These are phyloP conservation scores for Saccharomycopsis phalli DNA, from an alignment of 1,139 yeast genomes.

Conservation along the genomic window DNA sequence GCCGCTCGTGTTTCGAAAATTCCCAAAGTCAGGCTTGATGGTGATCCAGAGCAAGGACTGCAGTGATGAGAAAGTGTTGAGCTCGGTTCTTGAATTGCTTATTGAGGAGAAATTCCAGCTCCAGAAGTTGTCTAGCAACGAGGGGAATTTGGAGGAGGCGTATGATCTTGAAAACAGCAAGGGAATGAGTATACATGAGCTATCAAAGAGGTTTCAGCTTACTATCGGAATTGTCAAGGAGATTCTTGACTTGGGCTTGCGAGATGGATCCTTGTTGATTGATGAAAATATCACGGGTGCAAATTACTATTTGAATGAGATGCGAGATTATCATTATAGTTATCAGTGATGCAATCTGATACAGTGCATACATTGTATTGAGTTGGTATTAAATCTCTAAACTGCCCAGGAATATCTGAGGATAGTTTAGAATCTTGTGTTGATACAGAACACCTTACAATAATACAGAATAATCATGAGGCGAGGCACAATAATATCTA, in stretches of 20 bases:
- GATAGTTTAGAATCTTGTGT: too few relatives aligned
- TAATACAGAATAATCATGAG: too few relatives aligned
- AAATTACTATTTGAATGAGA: constrained; percentile 29
- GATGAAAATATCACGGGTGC: constrained; percentile 62
- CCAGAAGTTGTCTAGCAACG: constrained; percentile 20
- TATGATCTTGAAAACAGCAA: constrained; percentile 26
- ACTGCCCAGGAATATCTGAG: too few relatives aligned
- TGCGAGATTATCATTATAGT: constrained; percentile 11
- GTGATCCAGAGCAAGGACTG: constrained; percentile 37
- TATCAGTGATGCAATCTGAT: too few relatives aligned
- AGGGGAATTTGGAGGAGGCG: constrained; percentile 24
- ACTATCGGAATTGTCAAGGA: constrained; percentile 61
- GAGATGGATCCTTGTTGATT: constrained; percentile 47
- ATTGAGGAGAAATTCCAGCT: constrained; percentile 22
- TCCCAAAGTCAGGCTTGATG: constrained; percentile 33
- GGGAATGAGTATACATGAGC: constrained; percentile 37
- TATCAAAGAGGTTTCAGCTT: constrained; percentile 56
- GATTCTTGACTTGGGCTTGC: constrained; percentile 54
- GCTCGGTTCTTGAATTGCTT: constrained; percentile 30
- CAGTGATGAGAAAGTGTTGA: constrained; percentile 28
- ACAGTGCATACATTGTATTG: too few relatives aligned
- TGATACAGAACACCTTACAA: too few relatives aligned
- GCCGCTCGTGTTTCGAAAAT: constrained; percentile 35
- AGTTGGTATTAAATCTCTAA: too few relatives aligned
- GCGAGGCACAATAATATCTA: too few relatives aligned